Evolutionary conservation across 2,329 filamentous ascomycete species (phyloP).

Genomic region (Colletotrichum lini): DNA sequence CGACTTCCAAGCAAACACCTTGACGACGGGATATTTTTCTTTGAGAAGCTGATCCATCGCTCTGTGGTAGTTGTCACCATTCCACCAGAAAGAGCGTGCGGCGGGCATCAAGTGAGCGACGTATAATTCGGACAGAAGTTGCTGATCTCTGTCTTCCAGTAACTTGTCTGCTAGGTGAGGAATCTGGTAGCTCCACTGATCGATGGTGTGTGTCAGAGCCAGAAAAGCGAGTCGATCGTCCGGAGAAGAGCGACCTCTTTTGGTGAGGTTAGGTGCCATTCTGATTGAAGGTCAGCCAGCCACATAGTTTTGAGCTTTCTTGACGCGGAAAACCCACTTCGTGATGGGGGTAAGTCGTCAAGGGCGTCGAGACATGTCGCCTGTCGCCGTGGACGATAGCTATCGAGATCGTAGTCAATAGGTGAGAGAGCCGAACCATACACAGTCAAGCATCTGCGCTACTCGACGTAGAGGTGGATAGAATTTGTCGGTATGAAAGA

Average conservation of each 20-base stretch:
- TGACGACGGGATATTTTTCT: conserved; percentile 9
- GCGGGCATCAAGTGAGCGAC: conserved; percentile 25
- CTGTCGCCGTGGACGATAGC: neutral
- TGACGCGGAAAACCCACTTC: neutral
- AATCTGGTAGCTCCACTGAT: conserved; percentile 6
- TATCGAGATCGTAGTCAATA: neutral
- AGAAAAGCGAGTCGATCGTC: conserved; percentile 21
- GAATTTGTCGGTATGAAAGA: neutral
- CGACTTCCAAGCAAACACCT: conserved; percentile 9
- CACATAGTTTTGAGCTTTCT: neutral
- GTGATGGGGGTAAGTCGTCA: neutral
- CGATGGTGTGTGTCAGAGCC: conserved; percentile 26
- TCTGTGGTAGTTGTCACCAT: conserved; percentile 6
- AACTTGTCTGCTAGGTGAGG: neutral
- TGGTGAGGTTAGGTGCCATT: conserved; percentile 2
- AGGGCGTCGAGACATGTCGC: neutral
- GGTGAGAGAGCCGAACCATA: neutral
- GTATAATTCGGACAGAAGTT: conserved; percentile 4
- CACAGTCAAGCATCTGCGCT: no score
- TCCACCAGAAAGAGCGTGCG: conserved; percentile 29
- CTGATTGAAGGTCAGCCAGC: neutral
- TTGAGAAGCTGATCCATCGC: neutral
- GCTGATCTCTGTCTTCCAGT: conserved; percentile 14
- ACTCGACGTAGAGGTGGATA: no score
- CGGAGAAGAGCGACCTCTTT: neutral